Evolutionary conservation across 805 yeast species (phyloP), one percentile per base, ranked within the genome.

Genomic region (Wickerhamiella musiphila): DNA sequence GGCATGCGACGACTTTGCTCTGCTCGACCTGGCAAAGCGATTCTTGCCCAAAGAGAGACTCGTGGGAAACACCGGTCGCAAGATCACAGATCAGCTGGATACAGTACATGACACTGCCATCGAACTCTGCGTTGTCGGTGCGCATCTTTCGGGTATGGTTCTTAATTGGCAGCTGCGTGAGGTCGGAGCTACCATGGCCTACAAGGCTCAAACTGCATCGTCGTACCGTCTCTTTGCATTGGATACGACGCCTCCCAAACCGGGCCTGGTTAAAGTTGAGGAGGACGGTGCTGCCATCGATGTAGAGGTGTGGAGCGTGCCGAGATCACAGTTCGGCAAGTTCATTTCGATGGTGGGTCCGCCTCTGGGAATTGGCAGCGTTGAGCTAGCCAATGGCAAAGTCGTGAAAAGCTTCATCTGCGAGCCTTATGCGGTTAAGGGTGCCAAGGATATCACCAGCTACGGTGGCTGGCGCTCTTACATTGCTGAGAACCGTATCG

Each of bases 331-430:
- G 10, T 82, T 86, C 56, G 96, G 95, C 42, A 66, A 64, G 15
- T 90, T 86, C 48, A 75, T 90, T 18, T 50, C 76, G 4, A 72
- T 78, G 78, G 93, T 86, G 21, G 95, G 96, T 10, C 78, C 78
- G 43, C 98, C 98, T 15, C 63, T 86, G 40, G 98, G 94, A 27
- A 84, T 86, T 47, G 98, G 98, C 7, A 72, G 90, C 15, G 86
- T 82, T 32, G 93, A 84, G 55, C 66, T 83, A 26, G 73, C 63
- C 32, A 59, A 67, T 37, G 95, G 95, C 23, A 69, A 72, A 41
- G 71, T 78, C 73, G 83, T 84, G 37, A 83, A 84, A 52, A 84
- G 94, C 0, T 86, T 86, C 49, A 81, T 90, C 41, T 90, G 96
- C 57, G 98, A 86, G 55, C 95, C 84, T 47, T 51, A 60, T 36